These are phyloP conservation scores for Solanum sejunctum DNA, from an alignment of 257 asterid genomes.

Conservation along the genomic window DNA sequence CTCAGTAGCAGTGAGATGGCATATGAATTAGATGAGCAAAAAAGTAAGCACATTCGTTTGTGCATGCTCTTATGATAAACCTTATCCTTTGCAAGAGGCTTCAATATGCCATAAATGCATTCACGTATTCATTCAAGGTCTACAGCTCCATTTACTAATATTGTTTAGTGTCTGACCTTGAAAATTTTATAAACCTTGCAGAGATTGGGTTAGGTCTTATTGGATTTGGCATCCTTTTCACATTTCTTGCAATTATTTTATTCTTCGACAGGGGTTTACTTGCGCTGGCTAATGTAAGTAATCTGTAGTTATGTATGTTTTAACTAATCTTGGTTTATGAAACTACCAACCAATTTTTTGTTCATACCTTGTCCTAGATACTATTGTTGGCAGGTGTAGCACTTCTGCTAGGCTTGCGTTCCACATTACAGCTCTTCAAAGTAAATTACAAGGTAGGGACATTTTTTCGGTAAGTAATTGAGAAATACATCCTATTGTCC, in stretches of 20 bases:
- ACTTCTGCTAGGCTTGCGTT: slow-evolving; percentile 59
- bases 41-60: slow-evolving; percentile 25
- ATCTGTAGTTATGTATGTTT: neutral
- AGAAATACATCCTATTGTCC: neutral
- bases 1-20: slow-evolving; percentile 27
- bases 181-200: slow-evolving; percentile 19
- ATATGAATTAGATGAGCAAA: slow-evolving; percentile 48
- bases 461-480: neutral
- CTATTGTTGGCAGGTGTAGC: slow-evolving; percentile 66
- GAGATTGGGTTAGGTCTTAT: slow-evolving; percentile 75
- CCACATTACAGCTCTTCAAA: slow-evolving; percentile 58
- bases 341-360: neutral
- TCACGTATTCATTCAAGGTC: neutral
- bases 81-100: neutral
- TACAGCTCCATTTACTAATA: neutral
- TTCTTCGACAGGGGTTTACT: slow-evolving; percentile 84
- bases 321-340: neutral
- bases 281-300: slow-evolving; percentile 83
- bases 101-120: neutral
- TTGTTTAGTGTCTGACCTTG: neutral
- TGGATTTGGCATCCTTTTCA: slow-evolving; percentile 67
- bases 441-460: slow-evolving; percentile 53
- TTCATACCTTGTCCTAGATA: slow-evolving; percentile 31
- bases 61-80: neutral
- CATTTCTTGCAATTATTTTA: slow-evolving; percentile 60